These are phyloP conservation scores for Saccharomycopsis malanga DNA, from an alignment of 805 yeast species.

Conservation along the genomic window DNA sequence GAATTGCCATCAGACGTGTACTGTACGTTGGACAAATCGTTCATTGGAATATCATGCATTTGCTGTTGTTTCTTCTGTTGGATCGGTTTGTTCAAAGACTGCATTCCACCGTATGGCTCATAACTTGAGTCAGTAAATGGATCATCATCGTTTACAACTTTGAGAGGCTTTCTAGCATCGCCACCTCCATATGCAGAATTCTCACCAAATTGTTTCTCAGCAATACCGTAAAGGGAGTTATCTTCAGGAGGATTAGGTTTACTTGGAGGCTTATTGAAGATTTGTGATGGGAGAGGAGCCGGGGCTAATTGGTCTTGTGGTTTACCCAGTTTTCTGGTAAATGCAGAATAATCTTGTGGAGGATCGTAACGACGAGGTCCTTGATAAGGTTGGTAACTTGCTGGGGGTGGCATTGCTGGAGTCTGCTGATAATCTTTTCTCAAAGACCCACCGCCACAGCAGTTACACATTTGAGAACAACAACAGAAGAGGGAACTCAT, in stretches of 20 bases:
- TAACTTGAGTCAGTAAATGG: too few species aligned
- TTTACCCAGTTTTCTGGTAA: not conserved
- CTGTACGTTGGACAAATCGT: not conserved
- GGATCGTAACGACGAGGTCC: not conserved
- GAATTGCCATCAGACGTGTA: not conserved
- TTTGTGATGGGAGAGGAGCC: constrained; percentile 15
- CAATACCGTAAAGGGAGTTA: constrained; percentile 13
- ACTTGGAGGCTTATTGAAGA: not conserved
- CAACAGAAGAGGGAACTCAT: constrained; percentile 39
- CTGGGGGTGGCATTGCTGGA: too few species aligned
- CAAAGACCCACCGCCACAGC: constrained; percentile 13
- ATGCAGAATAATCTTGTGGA: constrained; percentile 7
- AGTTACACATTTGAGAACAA: constrained; percentile 5
- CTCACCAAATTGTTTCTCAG: constrained; percentile 10
- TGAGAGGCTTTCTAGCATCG: too few species aligned
- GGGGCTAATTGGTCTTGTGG: constrained; percentile 8
- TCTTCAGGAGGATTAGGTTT: not conserved
- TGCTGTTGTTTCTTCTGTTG: too few species aligned
- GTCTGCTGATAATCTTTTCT: not conserved
- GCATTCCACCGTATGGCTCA: too few species aligned
- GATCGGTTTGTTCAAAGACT: too few species aligned
- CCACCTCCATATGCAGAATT: not conserved
- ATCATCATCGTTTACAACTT: too few species aligned
- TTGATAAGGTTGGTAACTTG: constrained; percentile 1
- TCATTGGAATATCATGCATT: constrained; percentile 6